Conservation (phyloP, 2,329 filamentous ascomycete genomes). For the Bipolaris bicolor region DNA sequence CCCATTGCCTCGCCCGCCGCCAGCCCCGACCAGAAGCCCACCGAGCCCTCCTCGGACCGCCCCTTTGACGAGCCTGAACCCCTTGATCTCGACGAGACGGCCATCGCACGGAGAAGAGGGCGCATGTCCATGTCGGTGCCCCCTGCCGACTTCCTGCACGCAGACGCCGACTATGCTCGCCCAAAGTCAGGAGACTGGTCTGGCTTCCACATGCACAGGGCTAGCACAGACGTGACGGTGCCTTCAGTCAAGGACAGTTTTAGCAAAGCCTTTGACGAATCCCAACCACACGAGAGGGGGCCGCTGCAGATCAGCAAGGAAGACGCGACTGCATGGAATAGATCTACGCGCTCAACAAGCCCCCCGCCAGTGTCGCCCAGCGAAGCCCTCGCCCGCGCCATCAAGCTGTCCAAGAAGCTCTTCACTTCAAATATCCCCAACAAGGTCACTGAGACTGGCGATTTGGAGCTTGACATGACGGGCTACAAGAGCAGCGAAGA, state of each 20-base stretch:
- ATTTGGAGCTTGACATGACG: conserved; percentile 98
- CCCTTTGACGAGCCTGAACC: conserved; percentile 71
- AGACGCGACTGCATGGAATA: conserved; percentile 46
- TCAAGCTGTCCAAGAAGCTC: conserved; percentile 83
- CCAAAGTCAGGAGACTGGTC: conserved; percentile 47
- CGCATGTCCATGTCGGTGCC: conserved; percentile 43
- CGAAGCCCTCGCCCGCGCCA: conserved; percentile 83
- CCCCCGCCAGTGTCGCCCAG: conserved; percentile 73
- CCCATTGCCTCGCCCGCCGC: conserved; percentile 88
- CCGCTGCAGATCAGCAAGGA: conserved; percentile 44
- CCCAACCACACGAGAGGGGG: conserved; percentile 23
- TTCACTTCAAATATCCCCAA: conserved; percentile 91
- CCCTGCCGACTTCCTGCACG: conserved; percentile 28
- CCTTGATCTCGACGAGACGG: conserved; percentile 66
- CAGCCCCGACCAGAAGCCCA: conserved; percentile 72
- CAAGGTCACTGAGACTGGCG: conserved; percentile 88
- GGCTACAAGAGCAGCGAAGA: conserved; percentile 95
- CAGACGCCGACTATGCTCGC: conserved; percentile 23
- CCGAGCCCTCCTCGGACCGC: conserved; percentile 53
- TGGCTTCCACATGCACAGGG: conserved; percentile 48
- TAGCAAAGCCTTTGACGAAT: conserved; percentile 35
- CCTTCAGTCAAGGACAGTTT: conserved; percentile 52
- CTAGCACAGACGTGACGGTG: conserved; percentile 62
- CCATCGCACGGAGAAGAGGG: conserved; percentile 27
- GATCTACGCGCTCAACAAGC: conserved; percentile 67